Base-by-base conservation (phyloP, 1,284 basidiomycete species). In the Apiotrichum laibachii region DNA sequence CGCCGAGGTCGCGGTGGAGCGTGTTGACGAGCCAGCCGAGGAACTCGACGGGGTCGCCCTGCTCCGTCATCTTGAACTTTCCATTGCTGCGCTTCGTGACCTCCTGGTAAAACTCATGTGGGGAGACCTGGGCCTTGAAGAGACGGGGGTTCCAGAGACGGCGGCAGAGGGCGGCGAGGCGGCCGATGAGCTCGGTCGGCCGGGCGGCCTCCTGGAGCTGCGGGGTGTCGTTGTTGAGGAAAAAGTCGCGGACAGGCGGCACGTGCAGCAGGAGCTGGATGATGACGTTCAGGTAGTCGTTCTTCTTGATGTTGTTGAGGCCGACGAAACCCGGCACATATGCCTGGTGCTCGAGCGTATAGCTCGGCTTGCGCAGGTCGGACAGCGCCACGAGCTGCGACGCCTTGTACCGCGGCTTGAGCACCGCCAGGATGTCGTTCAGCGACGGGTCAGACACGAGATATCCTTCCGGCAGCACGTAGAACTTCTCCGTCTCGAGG, bases 21-120 rank as follows among this genome's bases (percentile, higher is more conserved):
- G 85, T 86, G 77, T 99, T 98, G 58, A 99, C 82, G 64, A 99
- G 78, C 96, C 96, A 99, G 22, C 92, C 88, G 37, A 99, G 79
- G 72, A 99, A 99, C 71, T 98, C 96, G 7, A 93, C 86, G 7
- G 96, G 96, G 78, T 99, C 96, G 2, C 92, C 92, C 79, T 94
- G 91, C 72, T 91, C 85, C 66, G 94, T 94, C 64, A 96, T 84
- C 67, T 88, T 87, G 79, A 94, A 99, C 77, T 90, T 92, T 16
- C 92, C 91, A 35, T 81, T 84, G 70, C 90, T 93, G 37, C 88
- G 87, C 63, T 90, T 85, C 63, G 88, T 87, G 49, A 99, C 93
- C 79, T 99, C 95, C 78, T 99, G 96, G 62, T 97, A 79, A 74
- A 99, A 94, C 77, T 99, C 96, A 78, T 99, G 96, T 11, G 96